phyloP scores from a whole-genome alignment of 2,329 filamentous ascomycete species.

The Fusarium proliferatum region DNA sequence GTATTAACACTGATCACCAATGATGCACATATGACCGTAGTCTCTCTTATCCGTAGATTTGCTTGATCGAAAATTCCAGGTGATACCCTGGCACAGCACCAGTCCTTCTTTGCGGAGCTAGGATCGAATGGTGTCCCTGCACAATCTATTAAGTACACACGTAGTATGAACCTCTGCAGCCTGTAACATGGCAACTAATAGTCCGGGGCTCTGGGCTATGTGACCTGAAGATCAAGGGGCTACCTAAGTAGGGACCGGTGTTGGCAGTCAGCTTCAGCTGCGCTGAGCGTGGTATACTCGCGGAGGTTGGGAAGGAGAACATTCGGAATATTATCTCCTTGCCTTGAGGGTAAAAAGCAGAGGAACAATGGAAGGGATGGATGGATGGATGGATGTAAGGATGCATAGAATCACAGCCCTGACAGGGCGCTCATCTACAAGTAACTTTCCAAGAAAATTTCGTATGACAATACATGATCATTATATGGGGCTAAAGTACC shows the following conservation, averaged over 20 bases:
- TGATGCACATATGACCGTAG: slow-evolving; percentile 38
- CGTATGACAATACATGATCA: slow-evolving; percentile 51
- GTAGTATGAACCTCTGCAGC: neutral
- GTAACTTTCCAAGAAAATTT: slow-evolving; percentile 50
- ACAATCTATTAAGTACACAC: slow-evolving; percentile 17
- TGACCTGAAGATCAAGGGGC: slow-evolving; percentile 7
- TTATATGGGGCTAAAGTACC: slow-evolving; percentile 51
- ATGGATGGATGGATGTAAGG: slow-evolving; percentile 12
- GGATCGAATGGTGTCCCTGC: slow-evolving; percentile 31
- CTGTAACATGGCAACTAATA: slow-evolving; percentile 9
- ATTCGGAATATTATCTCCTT: slow-evolving; percentile 23
- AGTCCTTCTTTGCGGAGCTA: slow-evolving; percentile 31
- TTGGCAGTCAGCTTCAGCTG: slow-evolving; percentile 11
- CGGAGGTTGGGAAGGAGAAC: slow-evolving; percentile 6
- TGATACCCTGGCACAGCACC: slow-evolving; percentile 38
- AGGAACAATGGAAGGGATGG: slow-evolving; percentile 21
- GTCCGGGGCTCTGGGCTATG: slow-evolving; percentile 8
- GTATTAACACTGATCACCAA: slow-evolving; percentile 16
- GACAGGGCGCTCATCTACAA: slow-evolving; percentile 43
- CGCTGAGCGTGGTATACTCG: neutral
- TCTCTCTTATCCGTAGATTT: slow-evolving; percentile 11
- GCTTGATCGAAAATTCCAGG: slow-evolving; percentile 23
- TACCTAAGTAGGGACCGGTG: neutral
- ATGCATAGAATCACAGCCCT: slow-evolving; percentile 18
- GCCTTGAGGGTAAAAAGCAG: slow-evolving; percentile 6